phyloP scores from a whole-genome alignment of 306 rosid genomes.

The Lithocarpus polystachyus region DNA sequence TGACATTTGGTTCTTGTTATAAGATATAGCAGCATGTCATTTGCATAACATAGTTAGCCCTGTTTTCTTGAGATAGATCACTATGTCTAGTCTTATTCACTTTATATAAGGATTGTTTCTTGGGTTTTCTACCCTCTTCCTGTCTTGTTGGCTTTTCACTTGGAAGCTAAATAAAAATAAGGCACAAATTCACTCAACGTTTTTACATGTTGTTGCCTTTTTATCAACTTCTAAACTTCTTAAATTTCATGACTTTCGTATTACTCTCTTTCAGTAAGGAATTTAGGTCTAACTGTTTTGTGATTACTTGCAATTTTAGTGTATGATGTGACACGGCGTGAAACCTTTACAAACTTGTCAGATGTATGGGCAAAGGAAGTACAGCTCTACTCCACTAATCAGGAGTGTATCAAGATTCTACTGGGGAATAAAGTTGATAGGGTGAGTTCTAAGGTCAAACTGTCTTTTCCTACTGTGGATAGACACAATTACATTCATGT shows the following conservation, averaged over 20 bases:
- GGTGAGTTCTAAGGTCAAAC: slow-evolving; percentile 37
- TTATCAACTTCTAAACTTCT: neutral
- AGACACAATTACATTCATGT: neutral
- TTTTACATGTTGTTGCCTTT: neutral
- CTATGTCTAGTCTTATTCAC: neutral
- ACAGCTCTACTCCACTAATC: slow-evolving; percentile 60
- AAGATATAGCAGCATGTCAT: neutral
- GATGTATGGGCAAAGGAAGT: slow-evolving; percentile 84
- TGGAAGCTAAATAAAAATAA: neutral
- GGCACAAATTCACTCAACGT: neutral
- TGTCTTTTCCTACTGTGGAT: neutral
- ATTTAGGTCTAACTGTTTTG: slow-evolving; percentile 5
- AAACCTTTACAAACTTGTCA: slow-evolving; percentile 72
- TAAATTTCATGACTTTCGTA: neutral
- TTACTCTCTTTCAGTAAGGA: neutral
- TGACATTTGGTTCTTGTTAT: neutral
- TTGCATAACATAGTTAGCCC: neutral
- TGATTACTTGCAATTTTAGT: slow-evolving; percentile 40
- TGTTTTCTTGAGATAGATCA: neutral
- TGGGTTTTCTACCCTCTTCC: neutral
- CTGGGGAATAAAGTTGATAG: slow-evolving; percentile 92
- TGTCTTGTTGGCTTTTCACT: neutral
- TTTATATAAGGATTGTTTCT: neutral
- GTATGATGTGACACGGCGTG: slow-evolving; percentile 85
- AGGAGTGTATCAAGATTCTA: slow-evolving; percentile 70